phyloP scores from a whole-genome alignment of 1,139 yeast genomes.

The Lodderomyces metapsilosis region DNA sequence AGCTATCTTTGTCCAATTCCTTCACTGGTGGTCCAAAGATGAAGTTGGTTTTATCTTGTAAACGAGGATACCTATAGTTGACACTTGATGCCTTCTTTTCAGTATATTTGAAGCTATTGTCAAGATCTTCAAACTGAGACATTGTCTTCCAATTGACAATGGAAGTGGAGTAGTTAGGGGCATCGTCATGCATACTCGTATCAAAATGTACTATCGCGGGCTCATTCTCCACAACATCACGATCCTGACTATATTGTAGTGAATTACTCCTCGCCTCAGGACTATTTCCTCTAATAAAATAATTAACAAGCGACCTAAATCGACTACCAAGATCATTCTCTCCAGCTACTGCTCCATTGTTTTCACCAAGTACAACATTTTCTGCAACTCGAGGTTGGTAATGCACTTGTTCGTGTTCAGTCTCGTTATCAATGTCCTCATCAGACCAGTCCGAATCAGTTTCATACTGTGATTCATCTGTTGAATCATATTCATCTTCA shows the following conservation, averaged over 20 bases:
- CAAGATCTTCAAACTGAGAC: conserved; percentile 1
- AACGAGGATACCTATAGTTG: neutral
- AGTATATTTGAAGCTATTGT: conserved; percentile 8
- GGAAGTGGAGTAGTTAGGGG: neutral
- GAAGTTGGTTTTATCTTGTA: neutral
- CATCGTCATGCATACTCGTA: too few species aligned
- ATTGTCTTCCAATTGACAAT: neutral
- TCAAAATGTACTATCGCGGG: too few species aligned
- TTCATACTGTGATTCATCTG: too few species aligned
- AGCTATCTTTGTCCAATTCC: conserved; percentile 14
- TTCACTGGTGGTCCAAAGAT: neutral
- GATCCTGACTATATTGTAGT: conserved; percentile 8
- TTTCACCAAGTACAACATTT: neutral
- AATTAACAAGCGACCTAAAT: neutral
- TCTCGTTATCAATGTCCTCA: too few species aligned
- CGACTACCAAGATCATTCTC: neutral
- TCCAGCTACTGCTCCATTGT: neutral
- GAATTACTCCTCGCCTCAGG: neutral
- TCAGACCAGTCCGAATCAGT: too few species aligned
- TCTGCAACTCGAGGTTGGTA: too few species aligned
- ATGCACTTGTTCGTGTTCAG: neutral
- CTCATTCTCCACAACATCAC: too few species aligned
- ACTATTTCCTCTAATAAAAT: neutral
- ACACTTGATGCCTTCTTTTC: neutral
- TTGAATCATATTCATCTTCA: neutral